Percentiles rank a stretch among this genome's conserved stretches.
Evolutionary conservation across 2,329 filamentous ascomycete genomes (phyloP).

Genomic region (Eurotiales sp.): DNA sequence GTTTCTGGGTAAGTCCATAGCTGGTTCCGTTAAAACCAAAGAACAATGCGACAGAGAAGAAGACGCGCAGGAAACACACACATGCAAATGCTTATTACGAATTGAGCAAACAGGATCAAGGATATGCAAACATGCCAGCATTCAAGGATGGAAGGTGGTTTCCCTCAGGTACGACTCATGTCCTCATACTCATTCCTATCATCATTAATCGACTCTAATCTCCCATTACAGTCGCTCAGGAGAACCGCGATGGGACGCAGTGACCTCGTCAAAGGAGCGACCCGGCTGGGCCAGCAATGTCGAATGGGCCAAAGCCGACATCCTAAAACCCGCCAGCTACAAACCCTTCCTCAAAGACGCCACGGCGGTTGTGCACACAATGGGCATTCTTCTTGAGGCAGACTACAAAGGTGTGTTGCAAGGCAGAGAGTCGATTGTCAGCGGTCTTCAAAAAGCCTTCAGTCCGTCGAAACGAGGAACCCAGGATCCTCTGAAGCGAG

Average conservation of each 20-base stretch:
- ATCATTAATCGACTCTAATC: no score
- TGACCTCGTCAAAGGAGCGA: conserved; percentile 66
- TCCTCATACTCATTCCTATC: background rate
- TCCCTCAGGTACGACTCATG: conserved; percentile 71
- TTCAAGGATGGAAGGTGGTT: conserved; percentile 84
- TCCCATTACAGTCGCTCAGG: conserved; percentile 87
- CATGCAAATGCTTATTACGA: conserved; percentile 15
- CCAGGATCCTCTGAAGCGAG: conserved; percentile 67
- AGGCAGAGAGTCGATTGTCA: conserved; percentile 76
- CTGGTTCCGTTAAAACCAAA: no score
- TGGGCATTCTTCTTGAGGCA: conserved; percentile 93
- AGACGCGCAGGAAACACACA: no score
- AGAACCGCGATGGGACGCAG: conserved; percentile 75
- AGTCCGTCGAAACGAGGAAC: conserved; percentile 58
- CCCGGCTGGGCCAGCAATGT: conserved; percentile 81
- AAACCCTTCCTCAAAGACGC: conserved; percentile 69
- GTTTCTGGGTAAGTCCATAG: conserved; percentile 69
- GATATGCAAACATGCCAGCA: conserved; percentile 86
- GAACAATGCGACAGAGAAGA: no score
- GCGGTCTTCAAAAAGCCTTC: conserved; percentile 76
- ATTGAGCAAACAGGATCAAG: conserved; percentile 52
- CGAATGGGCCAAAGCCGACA: conserved; percentile 82
- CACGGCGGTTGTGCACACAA: conserved; percentile 84
- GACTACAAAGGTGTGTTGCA: conserved; percentile 93
- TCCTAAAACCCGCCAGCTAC: conserved; percentile 79